Conservation (phyloP, 2,329 filamentous ascomycete genomes). For the Botryosphaeria agaves region DNA sequence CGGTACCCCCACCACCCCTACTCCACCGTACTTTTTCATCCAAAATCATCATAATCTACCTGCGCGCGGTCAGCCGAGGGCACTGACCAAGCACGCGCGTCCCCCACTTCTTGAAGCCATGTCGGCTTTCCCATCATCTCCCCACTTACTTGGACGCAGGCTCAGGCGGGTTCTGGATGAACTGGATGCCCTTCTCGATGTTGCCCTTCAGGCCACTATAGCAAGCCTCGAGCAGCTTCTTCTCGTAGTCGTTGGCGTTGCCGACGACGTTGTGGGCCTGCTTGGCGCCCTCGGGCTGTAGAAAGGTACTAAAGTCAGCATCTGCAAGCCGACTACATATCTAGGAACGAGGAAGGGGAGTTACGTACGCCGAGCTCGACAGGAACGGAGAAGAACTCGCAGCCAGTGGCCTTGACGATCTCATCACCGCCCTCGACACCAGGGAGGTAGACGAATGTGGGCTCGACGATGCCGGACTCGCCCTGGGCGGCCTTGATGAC, state of each 20-base stretch:
- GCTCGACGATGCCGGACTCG: constrained; percentile 84
- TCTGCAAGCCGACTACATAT: constrained; percentile 3
- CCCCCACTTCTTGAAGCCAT: no score
- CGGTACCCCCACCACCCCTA: no score
- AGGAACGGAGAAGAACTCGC: constrained; percentile 90
- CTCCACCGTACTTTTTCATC: no score
- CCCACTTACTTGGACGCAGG: constrained; percentile 64
- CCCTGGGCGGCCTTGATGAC: constrained; percentile 77
- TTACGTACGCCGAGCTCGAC: constrained; percentile 81
- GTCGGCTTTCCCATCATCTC: no score
- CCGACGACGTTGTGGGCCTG: constrained; percentile 69
- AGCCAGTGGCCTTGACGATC: constrained; percentile 65
- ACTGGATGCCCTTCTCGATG: constrained; percentile 85
- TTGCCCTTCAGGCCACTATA: constrained; percentile 74
- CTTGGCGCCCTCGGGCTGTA: constrained; percentile 64
- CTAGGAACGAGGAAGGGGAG: not conserved
- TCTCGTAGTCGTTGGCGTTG: constrained; percentile 69
- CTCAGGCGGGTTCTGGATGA: constrained; percentile 75
- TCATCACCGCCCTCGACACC: constrained; percentile 77
- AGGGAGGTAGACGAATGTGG: constrained; percentile 87
- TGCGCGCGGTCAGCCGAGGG: no score
- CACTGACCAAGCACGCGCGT: no score
- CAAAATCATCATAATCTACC: no score
- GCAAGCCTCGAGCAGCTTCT: constrained; percentile 63
- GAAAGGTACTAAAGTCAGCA: constrained; percentile 4